phyloP scores from a whole-genome alignment of 805 yeast genomes.

The Starmerella floricola region DNA sequence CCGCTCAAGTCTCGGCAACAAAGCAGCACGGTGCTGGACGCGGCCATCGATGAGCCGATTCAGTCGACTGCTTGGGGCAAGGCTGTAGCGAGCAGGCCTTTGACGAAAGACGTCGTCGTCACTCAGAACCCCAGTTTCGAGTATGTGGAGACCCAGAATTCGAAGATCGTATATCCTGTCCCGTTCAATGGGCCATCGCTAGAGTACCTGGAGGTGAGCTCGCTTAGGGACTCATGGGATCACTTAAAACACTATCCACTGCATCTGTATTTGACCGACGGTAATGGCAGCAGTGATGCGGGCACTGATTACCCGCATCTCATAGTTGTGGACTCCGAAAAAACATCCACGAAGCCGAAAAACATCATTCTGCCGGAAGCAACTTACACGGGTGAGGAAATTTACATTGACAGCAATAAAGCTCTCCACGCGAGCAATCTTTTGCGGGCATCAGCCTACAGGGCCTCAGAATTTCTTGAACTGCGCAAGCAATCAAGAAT shows the following conservation, averaged over 20 bases:
- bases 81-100: constrained; percentile 23
- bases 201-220: constrained; percentile 27
- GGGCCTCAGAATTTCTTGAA: constrained; percentile 21
- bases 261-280: constrained; percentile 14
- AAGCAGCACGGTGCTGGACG: constrained; percentile 24
- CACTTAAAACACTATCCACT: constrained; percentile 25
- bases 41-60: constrained; percentile 28
- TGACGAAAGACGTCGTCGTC: constrained; percentile 28
- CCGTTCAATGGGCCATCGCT: constrained; percentile 21
- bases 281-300: neutral
- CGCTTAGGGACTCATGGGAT: constrained; percentile 24
- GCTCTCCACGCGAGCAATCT: constrained; percentile 23
- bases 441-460: constrained; percentile 24
- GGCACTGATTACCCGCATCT: constrained; percentile 20
- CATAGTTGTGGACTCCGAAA: constrained; percentile 15
- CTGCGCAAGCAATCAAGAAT: constrained; percentile 22
- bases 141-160: constrained; percentile 27
- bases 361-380: neutral
- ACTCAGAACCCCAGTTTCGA: constrained; percentile 24
- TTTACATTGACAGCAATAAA: constrained; percentile 15
- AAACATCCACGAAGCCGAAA: neutral
- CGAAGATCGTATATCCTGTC: constrained; percentile 26
- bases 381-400: constrained; percentile 7
- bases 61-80: constrained; percentile 27
- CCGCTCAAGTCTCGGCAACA: constrained; percentile 23